Conservation (phyloP, 23 red algal genomes). For the Gracilaria gracilis region DNA sequence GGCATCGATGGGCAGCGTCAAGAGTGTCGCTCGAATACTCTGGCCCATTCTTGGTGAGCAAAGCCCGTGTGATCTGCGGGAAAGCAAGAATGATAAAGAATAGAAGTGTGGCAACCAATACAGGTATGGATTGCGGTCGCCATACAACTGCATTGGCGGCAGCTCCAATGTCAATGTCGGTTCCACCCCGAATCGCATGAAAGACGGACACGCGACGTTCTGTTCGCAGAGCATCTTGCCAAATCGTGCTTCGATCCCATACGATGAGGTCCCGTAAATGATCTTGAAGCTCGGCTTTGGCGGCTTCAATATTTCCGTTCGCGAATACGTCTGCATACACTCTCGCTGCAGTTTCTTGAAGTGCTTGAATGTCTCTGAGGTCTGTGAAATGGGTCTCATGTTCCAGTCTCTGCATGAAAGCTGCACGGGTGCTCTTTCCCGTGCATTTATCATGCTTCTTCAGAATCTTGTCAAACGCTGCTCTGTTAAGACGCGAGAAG, state of each 20-base stretch:
- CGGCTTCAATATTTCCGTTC: conserved; percentile 65
- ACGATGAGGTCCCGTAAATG: conserved; percentile 88
- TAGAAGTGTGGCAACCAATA: conserved; percentile 50
- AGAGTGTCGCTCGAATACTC: conserved; percentile 40
- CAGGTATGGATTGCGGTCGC: conserved; percentile 56
- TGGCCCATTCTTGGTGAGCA: conserved; percentile 32
- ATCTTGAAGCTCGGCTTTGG: conserved; percentile 79
- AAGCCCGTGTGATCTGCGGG: conserved; percentile 29
- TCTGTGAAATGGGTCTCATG: conserved; percentile 34
- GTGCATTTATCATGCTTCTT: conserved; percentile 98
- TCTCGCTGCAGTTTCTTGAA: conserved; percentile 68
- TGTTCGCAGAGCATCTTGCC: conserved; percentile 85
- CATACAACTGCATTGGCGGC: conserved; percentile 32
- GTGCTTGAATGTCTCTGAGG: conserved; percentile 11
- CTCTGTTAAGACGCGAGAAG: conserved; percentile 87
- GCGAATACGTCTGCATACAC: conserved; percentile 82
- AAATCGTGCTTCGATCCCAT: conserved; percentile 97
- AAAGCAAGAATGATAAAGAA: conserved; percentile 55
- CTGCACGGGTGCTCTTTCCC: conserved; percentile 1
- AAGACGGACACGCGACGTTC: conserved; percentile 79
- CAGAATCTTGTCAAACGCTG: conserved; percentile 97
- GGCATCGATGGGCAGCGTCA: conserved; percentile 89
- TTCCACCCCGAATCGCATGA: conserved; percentile 55
- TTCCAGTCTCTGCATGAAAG: conserved; percentile 45
- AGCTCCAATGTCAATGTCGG: conserved; percentile 26